These are phyloP conservation scores for Hibiscus syriacus DNA, from an alignment of 345 rosid genomes.

Conservation along the genomic window DNA sequence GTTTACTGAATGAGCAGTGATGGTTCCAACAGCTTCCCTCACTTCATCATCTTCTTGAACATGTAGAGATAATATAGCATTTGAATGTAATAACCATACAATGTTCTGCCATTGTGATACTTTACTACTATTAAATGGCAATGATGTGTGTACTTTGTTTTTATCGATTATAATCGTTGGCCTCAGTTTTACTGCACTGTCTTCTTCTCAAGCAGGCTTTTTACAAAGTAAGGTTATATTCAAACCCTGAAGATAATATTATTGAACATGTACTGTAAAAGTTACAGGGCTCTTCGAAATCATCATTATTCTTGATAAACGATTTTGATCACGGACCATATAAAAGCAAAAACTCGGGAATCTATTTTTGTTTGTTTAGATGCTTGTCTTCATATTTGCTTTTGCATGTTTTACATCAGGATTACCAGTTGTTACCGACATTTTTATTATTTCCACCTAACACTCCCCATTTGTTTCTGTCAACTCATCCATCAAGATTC, in stretches of 20 bases:
- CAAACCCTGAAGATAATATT: too few relatives aligned
- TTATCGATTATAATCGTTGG: background rate
- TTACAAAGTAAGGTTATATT: too few relatives aligned
- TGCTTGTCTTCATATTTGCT: background rate
- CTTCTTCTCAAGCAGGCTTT: too few relatives aligned
- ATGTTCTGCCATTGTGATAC: background rate
- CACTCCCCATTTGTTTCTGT: background rate
- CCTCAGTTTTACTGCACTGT: too few relatives aligned
- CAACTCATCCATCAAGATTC: background rate
- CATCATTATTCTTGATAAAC: background rate
- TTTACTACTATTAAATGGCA: background rate
- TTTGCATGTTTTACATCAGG: background rate
- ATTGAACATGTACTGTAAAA: too few relatives aligned
- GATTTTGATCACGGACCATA: background rate
- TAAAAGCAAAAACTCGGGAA: background rate
- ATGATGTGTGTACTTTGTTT: background rate
- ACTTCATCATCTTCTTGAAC: background rate
- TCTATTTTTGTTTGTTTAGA: conserved; percentile 1
- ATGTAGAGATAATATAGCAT: background rate
- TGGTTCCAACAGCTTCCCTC: background rate
- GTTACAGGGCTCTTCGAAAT: background rate
- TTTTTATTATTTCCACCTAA: background rate
- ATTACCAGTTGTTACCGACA: background rate
- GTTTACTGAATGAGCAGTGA: conserved; percentile 32
- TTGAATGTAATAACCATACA: background rate